Evolutionary conservation across 495 filamentous ascomycete species (phyloP).

Genomic region (Aspergillus hancockii): DNA sequence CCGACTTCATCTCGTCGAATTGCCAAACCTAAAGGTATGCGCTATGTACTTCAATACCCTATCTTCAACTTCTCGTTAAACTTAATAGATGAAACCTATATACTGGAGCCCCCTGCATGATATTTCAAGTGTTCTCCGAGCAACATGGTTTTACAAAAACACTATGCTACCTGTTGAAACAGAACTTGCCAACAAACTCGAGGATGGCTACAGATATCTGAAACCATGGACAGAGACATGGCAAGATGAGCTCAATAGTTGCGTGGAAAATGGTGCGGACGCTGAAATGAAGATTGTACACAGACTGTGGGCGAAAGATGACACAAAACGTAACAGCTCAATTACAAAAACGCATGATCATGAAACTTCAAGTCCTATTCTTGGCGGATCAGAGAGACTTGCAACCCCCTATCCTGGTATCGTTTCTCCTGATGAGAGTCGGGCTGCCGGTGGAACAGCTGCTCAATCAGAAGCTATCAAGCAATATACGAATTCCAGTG

Average conservation of each 20-base stretch:
- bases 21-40: constrained; percentile 50
- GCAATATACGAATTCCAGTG: constrained; percentile 67
- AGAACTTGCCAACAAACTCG: constrained; percentile 87
- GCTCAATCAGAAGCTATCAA: constrained; percentile 34
- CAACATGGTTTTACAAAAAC: constrained; percentile 97
- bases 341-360: constrained; percentile 25
- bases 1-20: constrained; percentile 62
- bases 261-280: constrained; percentile 83
- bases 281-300: constrained; percentile 90
- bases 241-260: constrained; percentile 88
- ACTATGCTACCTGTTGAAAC: constrained; percentile 89
- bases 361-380: constrained; percentile 17
- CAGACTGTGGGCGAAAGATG: constrained; percentile 70
- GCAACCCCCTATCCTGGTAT: constrained; percentile 7
- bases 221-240: constrained; percentile 91
- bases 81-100: constrained; percentile 84
- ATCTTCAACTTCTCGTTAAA: constrained; percentile 8
- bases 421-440: constrained; percentile 33
- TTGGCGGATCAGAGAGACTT: constrained; percentile 13
- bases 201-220: constrained; percentile 82
- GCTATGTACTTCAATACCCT: not conserved
- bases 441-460: constrained; percentile 43
- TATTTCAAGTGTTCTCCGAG: constrained; percentile 75
- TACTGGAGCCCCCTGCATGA: constrained; percentile 98
- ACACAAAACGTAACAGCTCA: constrained; percentile 35